phyloP scores from a whole-genome alignment of 148 eudicot species.

The Cornus florida region DNA sequence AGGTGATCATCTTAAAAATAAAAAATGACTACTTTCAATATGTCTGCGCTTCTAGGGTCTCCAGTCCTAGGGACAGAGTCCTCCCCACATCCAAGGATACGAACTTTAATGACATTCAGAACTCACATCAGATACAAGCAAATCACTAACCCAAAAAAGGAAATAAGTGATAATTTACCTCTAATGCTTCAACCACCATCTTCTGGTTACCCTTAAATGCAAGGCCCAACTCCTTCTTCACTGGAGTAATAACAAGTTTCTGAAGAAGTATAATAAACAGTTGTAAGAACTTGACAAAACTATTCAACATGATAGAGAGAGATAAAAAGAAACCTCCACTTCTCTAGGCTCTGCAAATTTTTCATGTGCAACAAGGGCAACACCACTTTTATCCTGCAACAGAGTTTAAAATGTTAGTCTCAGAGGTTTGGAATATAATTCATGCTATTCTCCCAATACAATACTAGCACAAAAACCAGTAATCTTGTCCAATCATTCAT shows the following conservation, averaged over 20 bases:
- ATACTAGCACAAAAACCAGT: background rate
- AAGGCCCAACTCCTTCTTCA: conserved; percentile 89
- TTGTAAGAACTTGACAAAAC: background rate
- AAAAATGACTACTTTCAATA: background rate
- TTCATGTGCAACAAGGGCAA: conserved; percentile 85
- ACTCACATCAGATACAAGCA: background rate
- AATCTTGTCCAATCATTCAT: background rate
- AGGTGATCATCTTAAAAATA: background rate
- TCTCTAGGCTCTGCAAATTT: conserved; percentile 80
- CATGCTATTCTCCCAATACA: background rate
- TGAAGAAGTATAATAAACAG: conserved; percentile 30
- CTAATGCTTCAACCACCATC: conserved; percentile 83
- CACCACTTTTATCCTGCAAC: conserved; percentile 81
- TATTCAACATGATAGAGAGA: background rate
- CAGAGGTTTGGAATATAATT: background rate
- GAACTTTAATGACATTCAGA: background rate
- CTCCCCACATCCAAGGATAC: background rate
- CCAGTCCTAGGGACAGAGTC: background rate
- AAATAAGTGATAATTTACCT: conserved; percentile 44
- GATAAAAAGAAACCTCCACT: conserved; percentile 67
- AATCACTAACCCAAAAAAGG: background rate
- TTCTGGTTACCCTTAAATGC: conserved; percentile 92
- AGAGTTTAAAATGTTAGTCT: background rate
- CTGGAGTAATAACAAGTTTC: conserved; percentile 83
- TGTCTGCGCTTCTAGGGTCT: background rate